Base-by-base conservation (phyloP, 2,329 filamentous ascomycete genomes). In the Corinectria fuckeliana region DNA sequence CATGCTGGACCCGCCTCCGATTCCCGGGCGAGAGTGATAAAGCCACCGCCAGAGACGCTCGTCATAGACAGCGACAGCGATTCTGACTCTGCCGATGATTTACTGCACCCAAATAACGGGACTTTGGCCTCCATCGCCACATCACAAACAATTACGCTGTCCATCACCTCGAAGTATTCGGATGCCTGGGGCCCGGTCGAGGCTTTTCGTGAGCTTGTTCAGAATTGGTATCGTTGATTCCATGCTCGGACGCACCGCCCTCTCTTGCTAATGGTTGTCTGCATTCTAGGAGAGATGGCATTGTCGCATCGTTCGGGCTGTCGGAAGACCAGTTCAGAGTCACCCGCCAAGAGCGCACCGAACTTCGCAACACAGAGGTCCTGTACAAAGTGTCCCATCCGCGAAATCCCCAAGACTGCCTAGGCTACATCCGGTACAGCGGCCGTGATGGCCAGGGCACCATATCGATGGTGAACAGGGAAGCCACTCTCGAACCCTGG, bases 151-250 rank as follows among this genome's bases (percentile, higher is more conserved):
- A 38, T 38, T 8, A 38, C 11, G 1, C 16, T 38, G 7, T 4
- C 16, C 13, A 18, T 38, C 16, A 38, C 16, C n/a, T 32, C 56
- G 5, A 44, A 14, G 8, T 65, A 63, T 51, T 60, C 58, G n/a
- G 3, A 38, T 5, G 44, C 53, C 16, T 68, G 62, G 60, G 39
- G 36, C 2, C 54, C 60, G 3, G 32, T 52, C 10, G 67, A 74
- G 52, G 73, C 73, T 5, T 75, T 76, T 23, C 67, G 72, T 14
- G 74, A 75, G 58, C 55, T 75, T 3, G 61, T 74, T 18, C 72
- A 74, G 45, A 75, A 75, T 56, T 76, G 72, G 74, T 72, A 61
- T 14, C 7, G 8, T n/a, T 44, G 28, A 5, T 3, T 18, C 2
- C 2, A 16, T 4, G 3, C 6, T 3, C n/a, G n/a, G n/a, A 3